Evolutionary conservation across 2,329 filamentous ascomycete species (phyloP).

Genomic region (Ophiocordyceps camponoti-leonardi): DNA sequence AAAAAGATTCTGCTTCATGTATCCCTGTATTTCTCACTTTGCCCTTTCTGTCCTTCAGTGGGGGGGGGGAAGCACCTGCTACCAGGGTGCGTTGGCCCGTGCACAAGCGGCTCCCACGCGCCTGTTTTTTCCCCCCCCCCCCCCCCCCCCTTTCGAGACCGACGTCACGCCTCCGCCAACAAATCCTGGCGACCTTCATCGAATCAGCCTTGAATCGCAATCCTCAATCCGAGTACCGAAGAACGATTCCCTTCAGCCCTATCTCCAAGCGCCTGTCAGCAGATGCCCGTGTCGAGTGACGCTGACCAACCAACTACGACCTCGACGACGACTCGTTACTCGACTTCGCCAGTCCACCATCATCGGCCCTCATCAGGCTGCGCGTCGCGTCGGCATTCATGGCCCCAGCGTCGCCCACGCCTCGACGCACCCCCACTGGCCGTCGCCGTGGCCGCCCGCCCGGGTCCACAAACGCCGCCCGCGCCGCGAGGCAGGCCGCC

Average conservation of each 20-base stretch:
- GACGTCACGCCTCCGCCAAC: slow-evolving; percentile 17
- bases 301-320: no score
- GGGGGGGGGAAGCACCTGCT: neutral
- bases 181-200: slow-evolving; percentile 5
- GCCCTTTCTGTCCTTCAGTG: no score
- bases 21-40: neutral
- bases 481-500: slow-evolving; percentile 19
- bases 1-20: neutral
- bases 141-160: slow-evolving; percentile 10
- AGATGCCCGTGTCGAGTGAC: neutral
- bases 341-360: no score
- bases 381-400: slow-evolving; percentile 6
- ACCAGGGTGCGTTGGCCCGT: slow-evolving; percentile 1
- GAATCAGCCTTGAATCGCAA: neutral
- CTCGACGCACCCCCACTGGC: slow-evolving; percentile 22
- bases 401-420: slow-evolving; percentile 19
- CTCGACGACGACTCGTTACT: no score
- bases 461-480: slow-evolving; percentile 23
- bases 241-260: neutral
- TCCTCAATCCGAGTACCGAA: neutral
- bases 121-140: slow-evolving; percentile 16
- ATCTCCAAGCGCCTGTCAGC: neutral
- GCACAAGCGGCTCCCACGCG: slow-evolving; percentile 16
- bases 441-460: slow-evolving; percentile 30
- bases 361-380: neutral